These are phyloP conservation scores for Syzygium malaccense DNA, from an alignment of 441 rosid genomes.

Conservation along the genomic window DNA sequence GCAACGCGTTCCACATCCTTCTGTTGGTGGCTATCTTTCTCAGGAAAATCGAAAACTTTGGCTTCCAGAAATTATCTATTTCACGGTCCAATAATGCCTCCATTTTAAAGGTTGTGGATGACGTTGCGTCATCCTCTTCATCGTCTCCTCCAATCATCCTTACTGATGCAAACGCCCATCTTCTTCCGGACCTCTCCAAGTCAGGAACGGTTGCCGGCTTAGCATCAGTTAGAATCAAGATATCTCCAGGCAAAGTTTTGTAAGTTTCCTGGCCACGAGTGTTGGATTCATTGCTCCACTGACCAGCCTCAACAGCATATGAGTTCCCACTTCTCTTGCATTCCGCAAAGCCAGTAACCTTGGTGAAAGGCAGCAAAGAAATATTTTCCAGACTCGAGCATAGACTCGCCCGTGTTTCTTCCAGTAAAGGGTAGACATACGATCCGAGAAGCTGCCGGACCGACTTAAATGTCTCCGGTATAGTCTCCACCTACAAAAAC, in stretches of 20 bases:
- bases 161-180: constrained; percentile 28
- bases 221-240: constrained; percentile 27
- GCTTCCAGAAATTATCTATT: not conserved
- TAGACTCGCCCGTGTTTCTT: constrained; percentile 35
- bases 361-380: not conserved
- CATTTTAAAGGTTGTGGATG: constrained; percentile 17
- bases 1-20: constrained; percentile 52
- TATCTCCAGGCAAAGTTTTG: constrained; percentile 33
- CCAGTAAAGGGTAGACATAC: constrained; percentile 28
- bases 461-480: constrained; percentile 30
- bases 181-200: constrained; percentile 26
- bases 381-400: constrained; percentile 10
- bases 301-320: constrained; percentile 10
- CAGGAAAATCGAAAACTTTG: constrained; percentile 27
- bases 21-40: constrained; percentile 26
- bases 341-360: not conserved
- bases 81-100: constrained; percentile 3
- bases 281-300: constrained; percentile 33
- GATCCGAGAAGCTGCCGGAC: constrained; percentile 21
- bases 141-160: constrained; percentile 7
- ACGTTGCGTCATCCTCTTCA: not conserved
- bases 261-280: constrained; percentile 30
- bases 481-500: constrained; percentile 25
- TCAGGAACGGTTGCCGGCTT: constrained; percentile 35
- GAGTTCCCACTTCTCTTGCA: not conserved